Conservation (phyloP, 768 basidiomycete genomes). For the Xerocomus brunneocitrinus region DNA sequence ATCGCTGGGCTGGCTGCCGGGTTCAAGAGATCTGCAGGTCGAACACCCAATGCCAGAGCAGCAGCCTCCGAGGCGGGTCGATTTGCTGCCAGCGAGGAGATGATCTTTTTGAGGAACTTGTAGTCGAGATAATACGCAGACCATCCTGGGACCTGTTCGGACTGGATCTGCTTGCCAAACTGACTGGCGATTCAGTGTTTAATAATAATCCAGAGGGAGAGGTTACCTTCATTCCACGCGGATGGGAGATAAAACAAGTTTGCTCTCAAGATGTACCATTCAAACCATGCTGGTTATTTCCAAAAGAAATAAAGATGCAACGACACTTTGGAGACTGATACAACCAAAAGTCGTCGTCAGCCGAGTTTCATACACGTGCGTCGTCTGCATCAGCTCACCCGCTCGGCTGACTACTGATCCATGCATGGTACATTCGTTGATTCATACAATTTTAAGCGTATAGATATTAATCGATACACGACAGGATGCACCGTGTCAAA, state of each 20-base stretch:
- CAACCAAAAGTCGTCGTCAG: background rate
- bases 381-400: background rate
- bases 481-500: background rate
- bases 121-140: conserved; percentile 94
- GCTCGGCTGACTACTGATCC: background rate
- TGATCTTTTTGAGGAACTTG: conserved; percentile 98
- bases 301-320: conserved; percentile 5
- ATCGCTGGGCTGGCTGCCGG: conserved; percentile 32
- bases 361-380: conserved; percentile 21
- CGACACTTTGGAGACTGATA: conserved; percentile 12
- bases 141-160: conserved; percentile 97
- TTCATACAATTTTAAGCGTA: background rate
- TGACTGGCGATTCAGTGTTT: conserved; percentile 30
- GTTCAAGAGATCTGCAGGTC: conserved; percentile 53
- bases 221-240: conserved; percentile 30
- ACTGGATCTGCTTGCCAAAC: conserved; percentile 98
- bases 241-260: conserved; percentile 12
- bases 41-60: conserved; percentile 75
- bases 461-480: background rate
- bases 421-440: too few relatives aligned
- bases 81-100: conserved; percentile 88
- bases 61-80: conserved; percentile 89
- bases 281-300: conserved; percentile 26
- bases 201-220: background rate
- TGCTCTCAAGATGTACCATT: conserved; percentile 12